Evolutionary conservation across 2,329 filamentous ascomycete genomes (phyloP).

Genomic region (Pseudogymnoascus sp.): DNA sequence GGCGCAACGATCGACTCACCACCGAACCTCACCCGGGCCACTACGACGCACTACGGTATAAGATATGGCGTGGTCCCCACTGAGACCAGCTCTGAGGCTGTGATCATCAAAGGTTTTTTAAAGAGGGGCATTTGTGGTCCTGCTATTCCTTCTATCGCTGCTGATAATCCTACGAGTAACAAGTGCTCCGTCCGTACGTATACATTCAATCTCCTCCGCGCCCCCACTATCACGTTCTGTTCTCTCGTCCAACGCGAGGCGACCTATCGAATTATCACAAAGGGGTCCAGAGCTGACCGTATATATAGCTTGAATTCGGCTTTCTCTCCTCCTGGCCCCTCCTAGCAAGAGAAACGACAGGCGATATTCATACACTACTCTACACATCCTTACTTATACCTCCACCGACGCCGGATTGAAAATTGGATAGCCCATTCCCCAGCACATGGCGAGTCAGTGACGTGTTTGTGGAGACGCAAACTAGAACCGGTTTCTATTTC

Average conservation of each 20-base stretch:
- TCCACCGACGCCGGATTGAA: neutral
- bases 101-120: conserved; percentile 6
- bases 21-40: neutral
- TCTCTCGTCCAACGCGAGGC: too few relatives aligned
- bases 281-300: conserved; percentile 1
- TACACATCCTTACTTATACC: neutral
- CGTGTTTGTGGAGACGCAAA: conserved; percentile 8
- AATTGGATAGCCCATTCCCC: conserved; percentile 1
- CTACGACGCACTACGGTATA: neutral
- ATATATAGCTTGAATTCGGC: conserved; percentile 3
- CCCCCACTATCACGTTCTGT: conserved; percentile 1
- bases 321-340: neutral
- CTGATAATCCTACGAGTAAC: neutral
- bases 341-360: neutral
- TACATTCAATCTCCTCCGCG: neutral
- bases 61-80: conserved; percentile 6
- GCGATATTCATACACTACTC: neutral
- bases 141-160: neutral
- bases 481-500: conserved; percentile 1
- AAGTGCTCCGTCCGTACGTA: neutral
- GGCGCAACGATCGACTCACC: conserved; percentile 4
- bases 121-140: conserved; percentile 4
- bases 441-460: conserved; percentile 2
- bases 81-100: conserved; percentile 1
- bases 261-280: conserved; percentile 7